A percentile compares a stretch with the other conserved stretches of the same genome.
Conservation (phyloP, 768 basidiomycete genomes). For the Imleria badia region DNA sequence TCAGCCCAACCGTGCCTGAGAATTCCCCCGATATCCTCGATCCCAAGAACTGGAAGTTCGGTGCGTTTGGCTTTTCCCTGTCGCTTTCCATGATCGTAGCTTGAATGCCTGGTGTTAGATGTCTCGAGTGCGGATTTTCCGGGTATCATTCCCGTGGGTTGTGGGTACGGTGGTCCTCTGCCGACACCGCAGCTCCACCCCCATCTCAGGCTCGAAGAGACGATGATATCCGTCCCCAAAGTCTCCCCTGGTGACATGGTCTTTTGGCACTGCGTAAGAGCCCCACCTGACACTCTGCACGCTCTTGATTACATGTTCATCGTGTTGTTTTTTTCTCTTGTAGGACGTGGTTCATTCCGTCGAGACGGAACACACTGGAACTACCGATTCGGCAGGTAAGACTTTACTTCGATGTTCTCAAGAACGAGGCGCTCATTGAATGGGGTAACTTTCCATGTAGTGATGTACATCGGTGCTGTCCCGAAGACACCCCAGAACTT, state of each 20-base stretch:
- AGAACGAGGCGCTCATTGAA: neutral
- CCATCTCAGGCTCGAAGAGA: constrained; percentile 58
- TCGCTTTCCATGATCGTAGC: constrained; percentile 23
- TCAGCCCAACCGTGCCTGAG: constrained; percentile 46
- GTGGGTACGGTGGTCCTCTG: constrained; percentile 38
- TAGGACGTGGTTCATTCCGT: constrained; percentile 50
- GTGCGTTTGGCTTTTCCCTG: constrained; percentile 21
- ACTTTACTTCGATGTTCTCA: neutral
- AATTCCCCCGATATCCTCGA: constrained; percentile 35
- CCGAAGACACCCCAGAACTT: constrained; percentile 63
- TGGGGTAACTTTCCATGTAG: constrained; percentile 28
- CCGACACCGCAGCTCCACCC: constrained; percentile 62
- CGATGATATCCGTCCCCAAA: constrained; percentile 69
- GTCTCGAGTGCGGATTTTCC: constrained; percentile 49
- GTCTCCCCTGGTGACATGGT: constrained; percentile 78
- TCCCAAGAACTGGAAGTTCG: constrained; percentile 55
- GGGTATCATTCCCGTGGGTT: constrained; percentile 37
- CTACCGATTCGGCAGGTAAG: constrained; percentile 55
- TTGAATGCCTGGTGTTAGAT: constrained; percentile 33
- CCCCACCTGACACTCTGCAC: neutral
- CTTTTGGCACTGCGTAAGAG: constrained; percentile 67
- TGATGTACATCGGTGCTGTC: constrained; percentile 79
- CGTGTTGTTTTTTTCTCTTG: constrained; percentile 13
- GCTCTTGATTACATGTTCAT: neutral
- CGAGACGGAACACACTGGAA: constrained; percentile 51